Evolutionary conservation across 441 rosid species (phyloP), one percentile per base, ranked within the genome.

Genomic region (Macaranga tanarius): DNA sequence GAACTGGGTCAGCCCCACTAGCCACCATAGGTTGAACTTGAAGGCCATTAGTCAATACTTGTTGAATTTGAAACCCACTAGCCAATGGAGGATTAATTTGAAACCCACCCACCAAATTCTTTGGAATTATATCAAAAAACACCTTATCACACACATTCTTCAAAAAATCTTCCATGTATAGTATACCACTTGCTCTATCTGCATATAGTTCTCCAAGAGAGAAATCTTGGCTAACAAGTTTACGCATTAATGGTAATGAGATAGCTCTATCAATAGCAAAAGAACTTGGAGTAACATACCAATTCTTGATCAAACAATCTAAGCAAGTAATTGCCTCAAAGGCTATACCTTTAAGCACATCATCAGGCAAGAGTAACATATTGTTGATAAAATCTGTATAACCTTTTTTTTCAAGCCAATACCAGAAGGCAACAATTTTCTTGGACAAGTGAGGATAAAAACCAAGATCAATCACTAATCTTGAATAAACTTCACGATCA

Each of bases 351-450:
- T 15, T 2, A 22, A 75, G 26, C 40, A n/a, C 25, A 26, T 26
- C 3, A 26, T 26, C 12, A 22, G 81, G 22, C 3, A 72, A 17
- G 5, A 7, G 7, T 26, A 65, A 40, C 10, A 69, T 57, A 10
- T 70, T 67, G 22, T 52, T 8, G 10, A 75, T 66, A 15, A 80
- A 80, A 28, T 80, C 0, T 56, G 8, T 62, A 60, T 54, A 68
- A 34, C 80, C 73, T 26, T 2, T 12, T 58, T 22, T 60, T 78
- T 83, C 86, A 48, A 83, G 84, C 71, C 59, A 68, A 61, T 47
- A 38, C 86, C 86, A 80, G 38, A 83, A 83, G 65, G 82, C 77
- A 11, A 83, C 68, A n/a, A 73, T 51, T 56, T 71, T 64, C 73
- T 52, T 76, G 26, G 78, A 57, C 1, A 17, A 5, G 15, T 42